phyloP scores from a whole-genome alignment of 371 early-diverging fungal genomes.

The Lichtheimia hyalospora region DNA sequence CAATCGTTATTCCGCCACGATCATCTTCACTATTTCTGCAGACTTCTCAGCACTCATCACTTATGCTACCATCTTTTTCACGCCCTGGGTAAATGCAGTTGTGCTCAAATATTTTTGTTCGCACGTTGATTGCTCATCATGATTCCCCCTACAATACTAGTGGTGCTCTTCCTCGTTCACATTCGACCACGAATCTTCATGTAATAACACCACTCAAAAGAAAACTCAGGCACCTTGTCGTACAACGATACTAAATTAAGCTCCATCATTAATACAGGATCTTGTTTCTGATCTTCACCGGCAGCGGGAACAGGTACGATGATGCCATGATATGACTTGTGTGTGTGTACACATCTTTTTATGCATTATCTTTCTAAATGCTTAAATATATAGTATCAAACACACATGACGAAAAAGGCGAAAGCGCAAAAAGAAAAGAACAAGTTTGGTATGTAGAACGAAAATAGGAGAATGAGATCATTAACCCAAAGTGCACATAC shows the following conservation, averaged over 20 bases:
- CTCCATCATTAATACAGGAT: not conserved
- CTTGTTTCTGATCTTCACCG: constrained; percentile 8
- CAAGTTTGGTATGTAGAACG: not conserved
- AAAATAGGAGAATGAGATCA: not conserved
- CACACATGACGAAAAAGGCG: not conserved
- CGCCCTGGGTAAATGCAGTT: not conserved
- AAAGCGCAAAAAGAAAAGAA: not conserved
- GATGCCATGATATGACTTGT: no score
- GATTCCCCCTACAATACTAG: not conserved
- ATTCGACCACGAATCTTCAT: constrained; percentile 8
- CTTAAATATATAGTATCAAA: no score
- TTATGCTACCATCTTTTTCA: not conserved
- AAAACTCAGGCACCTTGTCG: not conserved
- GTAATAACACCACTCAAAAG: no score
- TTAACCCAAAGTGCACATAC: not conserved
- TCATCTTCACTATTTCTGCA: not conserved
- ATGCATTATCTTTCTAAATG: no score
- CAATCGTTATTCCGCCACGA: not conserved
- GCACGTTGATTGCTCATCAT: not conserved
- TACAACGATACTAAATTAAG: constrained; percentile 6
- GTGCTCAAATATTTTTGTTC: not conserved
- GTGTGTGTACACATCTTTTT: no score
- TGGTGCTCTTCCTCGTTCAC: constrained; percentile 5
- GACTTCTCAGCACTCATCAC: not conserved
- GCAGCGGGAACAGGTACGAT: constrained; percentile 1